Base-by-base conservation (phyloP, 1,139 yeast genomes). In the Lodderomyces beijingensis region DNA sequence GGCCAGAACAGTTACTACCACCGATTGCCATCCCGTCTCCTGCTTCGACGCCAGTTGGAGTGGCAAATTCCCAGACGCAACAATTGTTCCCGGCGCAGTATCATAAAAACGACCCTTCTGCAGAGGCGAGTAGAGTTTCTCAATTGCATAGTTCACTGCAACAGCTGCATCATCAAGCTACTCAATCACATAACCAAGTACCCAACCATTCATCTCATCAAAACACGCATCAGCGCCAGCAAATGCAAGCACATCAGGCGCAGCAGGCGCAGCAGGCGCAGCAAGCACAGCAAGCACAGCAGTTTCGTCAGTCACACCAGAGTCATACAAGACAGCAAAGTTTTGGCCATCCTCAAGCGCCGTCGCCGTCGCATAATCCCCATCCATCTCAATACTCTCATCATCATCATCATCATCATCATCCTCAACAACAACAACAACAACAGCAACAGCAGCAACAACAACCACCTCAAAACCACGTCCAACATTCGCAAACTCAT, bases 331-430 rank as follows among this genome's bases (percentile, higher is more conserved):
- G 28, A 18, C 32, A 28, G 10, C 40, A 30, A 21, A 43, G 31
- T 20, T 46, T 37, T 28, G 31, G 22, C 19, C 29, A 16, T 26
- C 29, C 16, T 4, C 89, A 87, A 14, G 12, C 7, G 11, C 25
- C 25, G 12, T 6, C 25, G 53, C 12, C 25, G 53, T 75, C 97
- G 10, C 14, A 8, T n/a, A 23, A 14, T 30, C 22, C 16, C 5
- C 35, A 19, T 8, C 22, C 22, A 19, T 23, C 25, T 6, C 25
- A 23, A 23, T 14, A 23, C 6, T 7, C 10, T 4, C 30, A 13
- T 20, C 30, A 9, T 14, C 27, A 18, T 17, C 37, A 13, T 7
- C 36, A 22, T 18, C 34, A 15, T 3, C 31, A 16, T 10, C 23
- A 30, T 14, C 28, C 21, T 16, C 29, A 19, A 11, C 17, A 29